Percentiles rank a stretch among this genome's conserved stretches.
phyloP scores from a whole-genome alignment of 2,329 filamentous ascomycete genomes.

The Arthrobotrys sphaeroides region DNA sequence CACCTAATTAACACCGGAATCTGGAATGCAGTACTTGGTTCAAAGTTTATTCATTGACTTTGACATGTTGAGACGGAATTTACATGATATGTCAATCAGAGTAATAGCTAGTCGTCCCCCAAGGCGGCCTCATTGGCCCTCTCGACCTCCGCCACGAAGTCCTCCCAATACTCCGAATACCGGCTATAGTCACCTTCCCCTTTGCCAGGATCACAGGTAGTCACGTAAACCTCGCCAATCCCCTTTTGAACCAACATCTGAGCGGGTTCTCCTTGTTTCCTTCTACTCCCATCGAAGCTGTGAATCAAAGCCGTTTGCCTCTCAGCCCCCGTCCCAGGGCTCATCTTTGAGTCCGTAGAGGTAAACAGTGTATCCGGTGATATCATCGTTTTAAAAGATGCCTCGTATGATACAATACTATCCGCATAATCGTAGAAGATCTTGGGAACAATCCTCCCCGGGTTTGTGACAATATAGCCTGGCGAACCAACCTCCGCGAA shows the following conservation, averaged over 20 bases:
- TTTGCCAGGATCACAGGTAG: slow-evolving; percentile 42
- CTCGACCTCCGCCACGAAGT: slow-evolving; percentile 47
- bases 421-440: slow-evolving; percentile 39
- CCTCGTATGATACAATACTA: slow-evolving; percentile 43
- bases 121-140: slow-evolving; percentile 25
- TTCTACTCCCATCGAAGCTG: slow-evolving; percentile 41
- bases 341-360: slow-evolving; percentile 26
- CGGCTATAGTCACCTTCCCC: slow-evolving; percentile 44
- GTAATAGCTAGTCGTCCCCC: not conserved
- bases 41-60: too few species aligned
- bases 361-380: slow-evolving; percentile 45
- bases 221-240: slow-evolving; percentile 44
- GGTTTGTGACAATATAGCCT: slow-evolving; percentile 39
- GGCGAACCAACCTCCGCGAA: slow-evolving; percentile 23
- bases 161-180: slow-evolving; percentile 48
- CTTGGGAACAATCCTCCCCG: slow-evolving; percentile 36
- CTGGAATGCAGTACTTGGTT: too few species aligned
- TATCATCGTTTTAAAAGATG: slow-evolving; percentile 43
- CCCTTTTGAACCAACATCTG: slow-evolving; percentile 39
- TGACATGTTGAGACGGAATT: too few species aligned
- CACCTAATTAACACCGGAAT: too few species aligned
- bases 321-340: slow-evolving; percentile 6
- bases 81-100: too few species aligned
- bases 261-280: slow-evolving; percentile 41
- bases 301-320: slow-evolving; percentile 43